Evolutionary conservation across 352 stramenopile genomes (phyloP).

Genomic region (Phytophthora pseudosyringae): DNA sequence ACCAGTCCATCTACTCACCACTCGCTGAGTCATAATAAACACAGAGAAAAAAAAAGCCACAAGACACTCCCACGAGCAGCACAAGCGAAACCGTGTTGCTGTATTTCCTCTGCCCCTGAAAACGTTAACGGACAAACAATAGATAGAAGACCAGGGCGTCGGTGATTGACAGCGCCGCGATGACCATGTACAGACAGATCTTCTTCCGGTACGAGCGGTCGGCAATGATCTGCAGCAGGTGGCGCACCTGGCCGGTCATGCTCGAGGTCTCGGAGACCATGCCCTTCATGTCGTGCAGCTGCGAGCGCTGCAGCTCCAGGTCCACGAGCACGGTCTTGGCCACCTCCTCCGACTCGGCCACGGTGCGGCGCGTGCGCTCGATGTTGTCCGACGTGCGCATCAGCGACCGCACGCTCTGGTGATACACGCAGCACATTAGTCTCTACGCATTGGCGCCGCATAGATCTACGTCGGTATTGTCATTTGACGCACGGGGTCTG

Average conservation of each 20-base stretch:
- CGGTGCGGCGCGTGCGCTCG: constrained; percentile 64
- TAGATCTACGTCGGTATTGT: constrained; percentile 7
- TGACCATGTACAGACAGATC: constrained; percentile 72
- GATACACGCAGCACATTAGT: constrained; percentile 1
- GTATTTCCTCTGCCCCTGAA: constrained; percentile 4
- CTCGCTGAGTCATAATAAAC: constrained; percentile 41
- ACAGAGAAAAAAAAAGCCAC: constrained; percentile 26
- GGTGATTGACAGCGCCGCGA: constrained; percentile 66
- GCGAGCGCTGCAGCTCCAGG: constrained; percentile 77
- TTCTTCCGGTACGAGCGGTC: constrained; percentile 77
- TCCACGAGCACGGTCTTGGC: constrained; percentile 81
- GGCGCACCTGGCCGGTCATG: constrained; percentile 70
- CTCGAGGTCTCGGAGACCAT: constrained; percentile 78
- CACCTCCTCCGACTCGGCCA: constrained; percentile 71
- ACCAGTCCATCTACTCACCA: constrained; percentile 30
- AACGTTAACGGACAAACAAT: constrained; percentile 73
- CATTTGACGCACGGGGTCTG: constrained; percentile 51
- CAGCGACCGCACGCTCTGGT: constrained; percentile 65
- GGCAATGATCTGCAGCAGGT: constrained; percentile 74
- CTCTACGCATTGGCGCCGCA: not conserved
- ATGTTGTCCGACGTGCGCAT: constrained; percentile 80
- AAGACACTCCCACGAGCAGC: not conserved
- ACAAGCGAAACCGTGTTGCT: not conserved
- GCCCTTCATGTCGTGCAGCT: constrained; percentile 83
- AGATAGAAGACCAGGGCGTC: constrained; percentile 86